Percentiles rank a stretch among this genome's conserved stretches.
These are phyloP conservation scores for Plasmodium gallinaceum DNA, from an alignment of 169 alveolate genomes.

Conservation along the genomic window DNA sequence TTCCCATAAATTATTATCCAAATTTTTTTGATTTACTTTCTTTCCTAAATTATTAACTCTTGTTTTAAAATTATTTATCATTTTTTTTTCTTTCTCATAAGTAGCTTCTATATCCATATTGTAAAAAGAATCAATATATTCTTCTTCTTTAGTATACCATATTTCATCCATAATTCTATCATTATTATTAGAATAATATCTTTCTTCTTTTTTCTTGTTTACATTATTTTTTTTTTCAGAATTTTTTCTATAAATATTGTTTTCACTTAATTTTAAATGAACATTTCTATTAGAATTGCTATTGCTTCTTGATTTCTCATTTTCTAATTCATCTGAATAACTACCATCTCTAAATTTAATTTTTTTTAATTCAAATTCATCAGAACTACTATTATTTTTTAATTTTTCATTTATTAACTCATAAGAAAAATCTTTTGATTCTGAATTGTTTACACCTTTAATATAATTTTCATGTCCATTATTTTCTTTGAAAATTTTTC, in stretches of 20 bases:
- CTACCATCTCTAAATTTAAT: background rate
- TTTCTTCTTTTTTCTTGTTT: slow-evolving; percentile 22
- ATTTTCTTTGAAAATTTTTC: background rate
- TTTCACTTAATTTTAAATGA: background rate
- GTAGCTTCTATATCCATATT: slow-evolving; percentile 55
- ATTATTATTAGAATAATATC: slow-evolving; percentile 24
- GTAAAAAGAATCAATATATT: slow-evolving; percentile 63
- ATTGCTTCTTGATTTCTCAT: background rate
- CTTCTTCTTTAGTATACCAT: slow-evolving; percentile 77
- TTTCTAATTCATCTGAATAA: background rate
- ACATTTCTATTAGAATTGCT: background rate
- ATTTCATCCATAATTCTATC: slow-evolving; percentile 73
- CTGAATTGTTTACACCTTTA: slow-evolving; percentile 10
- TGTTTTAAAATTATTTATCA: slow-evolving; percentile 46
- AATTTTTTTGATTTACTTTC: slow-evolving; percentile 88
- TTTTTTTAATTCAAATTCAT: background rate
- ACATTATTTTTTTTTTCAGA: background rate
- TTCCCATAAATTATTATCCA: slow-evolving; percentile 98
- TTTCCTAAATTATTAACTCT: slow-evolving; percentile 55
- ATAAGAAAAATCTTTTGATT: slow-evolving; percentile 8
- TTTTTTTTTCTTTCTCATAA: slow-evolving; percentile 60
- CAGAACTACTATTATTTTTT: background rate
- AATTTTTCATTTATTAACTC: background rate
- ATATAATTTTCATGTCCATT: background rate
- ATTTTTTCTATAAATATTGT: background rate